Conservation (phyloP, 2,329 filamentous ascomycete species). For the Xylariaceae sp. region DNA sequence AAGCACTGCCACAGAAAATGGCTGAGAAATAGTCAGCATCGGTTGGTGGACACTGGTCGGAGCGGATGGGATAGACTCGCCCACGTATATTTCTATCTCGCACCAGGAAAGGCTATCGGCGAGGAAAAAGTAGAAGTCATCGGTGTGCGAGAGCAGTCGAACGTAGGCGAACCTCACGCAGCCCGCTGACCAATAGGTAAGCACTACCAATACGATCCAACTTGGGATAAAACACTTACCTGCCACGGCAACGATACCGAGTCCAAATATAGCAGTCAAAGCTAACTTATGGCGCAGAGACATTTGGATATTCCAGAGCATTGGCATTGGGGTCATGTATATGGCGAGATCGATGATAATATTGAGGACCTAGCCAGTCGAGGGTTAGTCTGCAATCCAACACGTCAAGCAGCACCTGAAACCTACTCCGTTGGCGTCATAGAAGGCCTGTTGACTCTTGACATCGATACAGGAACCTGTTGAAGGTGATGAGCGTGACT, state of each 20-base stretch:
- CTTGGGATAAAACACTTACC: neutral
- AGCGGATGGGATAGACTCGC: conserved; percentile 1
- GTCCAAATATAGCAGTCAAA: conserved; percentile 5
- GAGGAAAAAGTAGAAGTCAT: conserved; percentile 8
- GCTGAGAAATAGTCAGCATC: conserved; percentile 2
- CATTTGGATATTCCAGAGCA: conserved; percentile 8
- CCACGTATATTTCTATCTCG: conserved; percentile 9
- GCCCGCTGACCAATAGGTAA: neutral
- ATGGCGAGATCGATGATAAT: conserved; percentile 9
- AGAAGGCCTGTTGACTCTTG: conserved; percentile 6
- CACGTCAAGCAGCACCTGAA: neutral
- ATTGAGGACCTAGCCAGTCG: neutral
- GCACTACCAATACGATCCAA: neutral
- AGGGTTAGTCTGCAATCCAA: neutral
- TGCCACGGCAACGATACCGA: conserved; percentile 7
- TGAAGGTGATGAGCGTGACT: too few species aligned
- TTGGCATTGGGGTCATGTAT: conserved; percentile 8
- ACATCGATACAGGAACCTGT: conserved; percentile 4
- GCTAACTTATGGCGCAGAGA: conserved; percentile 4
- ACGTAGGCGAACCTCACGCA: conserved; percentile 10
- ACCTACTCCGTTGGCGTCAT: conserved; percentile 6
- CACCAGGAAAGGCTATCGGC: conserved; percentile 12
- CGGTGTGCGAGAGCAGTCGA: conserved; percentile 5
- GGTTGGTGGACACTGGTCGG: neutral
- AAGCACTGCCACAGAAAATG: conserved; percentile 8